Percentiles rank a stretch among this genome's conserved stretches.
phyloP scores from a whole-genome alignment of 306 rosid genomes.

The Begonia peltatifolia region DNA sequence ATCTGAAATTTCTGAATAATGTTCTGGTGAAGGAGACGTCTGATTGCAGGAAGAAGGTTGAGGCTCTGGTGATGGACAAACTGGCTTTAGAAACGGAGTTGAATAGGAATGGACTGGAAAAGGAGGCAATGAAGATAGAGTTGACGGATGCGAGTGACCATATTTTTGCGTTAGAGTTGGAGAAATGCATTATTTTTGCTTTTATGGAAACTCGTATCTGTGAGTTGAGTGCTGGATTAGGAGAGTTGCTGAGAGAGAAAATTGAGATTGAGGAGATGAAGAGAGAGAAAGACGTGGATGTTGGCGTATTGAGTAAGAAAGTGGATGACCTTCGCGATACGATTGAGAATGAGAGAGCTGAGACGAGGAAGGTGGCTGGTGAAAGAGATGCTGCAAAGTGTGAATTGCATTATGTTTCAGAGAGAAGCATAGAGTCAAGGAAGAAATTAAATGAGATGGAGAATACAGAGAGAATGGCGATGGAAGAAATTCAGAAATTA shows the following conservation, averaged over 20 bases:
- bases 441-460: conserved; percentile 20
- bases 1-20: conserved; percentile 49
- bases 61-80: conserved; percentile 21
- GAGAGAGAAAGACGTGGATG: conserved; percentile 19
- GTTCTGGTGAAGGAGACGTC: conserved; percentile 45
- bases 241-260: conserved; percentile 14
- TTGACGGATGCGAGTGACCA: conserved; percentile 11
- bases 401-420: conserved; percentile 6
- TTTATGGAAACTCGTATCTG: conserved; percentile 20
- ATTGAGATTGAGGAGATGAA: conserved; percentile 17
- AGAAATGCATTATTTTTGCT: conserved; percentile 21
- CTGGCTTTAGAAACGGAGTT: conserved; percentile 20
- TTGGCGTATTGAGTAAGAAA: conserved; percentile 18
- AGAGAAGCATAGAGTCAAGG: conserved; percentile 21
- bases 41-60: conserved; percentile 32
- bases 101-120: conserved; percentile 15
- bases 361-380: conserved; percentile 10
- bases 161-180: conserved; percentile 18
- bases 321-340: conserved; percentile 7
- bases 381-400: conserved; percentile 35
- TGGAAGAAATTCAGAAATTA: conserved; percentile 18
- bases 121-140: conserved; percentile 13
- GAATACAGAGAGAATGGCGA: conserved; percentile 13
- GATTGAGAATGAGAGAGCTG: conserved; percentile 22
- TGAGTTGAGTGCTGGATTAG: conserved; percentile 19